Percentiles rank a stretch among this genome's conserved stretches.
Evolutionary conservation across 345 rosid genomes (phyloP).

Genomic region (Heritiera fomes): DNA sequence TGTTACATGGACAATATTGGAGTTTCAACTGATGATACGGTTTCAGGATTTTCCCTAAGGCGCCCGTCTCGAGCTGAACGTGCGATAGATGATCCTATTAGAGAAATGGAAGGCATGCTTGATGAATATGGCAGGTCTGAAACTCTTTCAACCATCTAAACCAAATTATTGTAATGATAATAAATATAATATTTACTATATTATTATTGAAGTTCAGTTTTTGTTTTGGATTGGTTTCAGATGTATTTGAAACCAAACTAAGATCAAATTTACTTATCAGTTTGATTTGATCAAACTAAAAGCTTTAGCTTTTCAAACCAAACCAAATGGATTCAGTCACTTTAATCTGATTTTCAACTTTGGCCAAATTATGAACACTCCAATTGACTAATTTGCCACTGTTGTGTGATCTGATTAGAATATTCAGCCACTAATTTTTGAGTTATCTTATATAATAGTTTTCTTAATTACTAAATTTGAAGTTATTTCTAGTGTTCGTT

Average conservation of each 20-base stretch:
- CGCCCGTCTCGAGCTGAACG: slow-evolving; percentile 95
- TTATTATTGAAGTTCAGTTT: background rate
- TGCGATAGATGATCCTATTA: slow-evolving; percentile 86
- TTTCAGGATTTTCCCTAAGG: slow-evolving; percentile 60
- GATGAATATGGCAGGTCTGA: slow-evolving; percentile 98
- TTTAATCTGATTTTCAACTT: background rate
- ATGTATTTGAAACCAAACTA: background rate
- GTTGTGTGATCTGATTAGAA: slow-evolving; percentile 2
- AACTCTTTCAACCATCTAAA: background rate
- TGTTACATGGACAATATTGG: slow-evolving; percentile 82
- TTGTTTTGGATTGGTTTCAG: background rate
- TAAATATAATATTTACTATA: background rate
- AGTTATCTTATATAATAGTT: slow-evolving; percentile 14
- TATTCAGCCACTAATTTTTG: background rate
- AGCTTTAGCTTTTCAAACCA: background rate
- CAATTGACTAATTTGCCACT: background rate
- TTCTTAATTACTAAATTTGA: slow-evolving; percentile 9
- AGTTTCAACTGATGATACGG: slow-evolving; percentile 64
- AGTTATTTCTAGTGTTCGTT: background rate
- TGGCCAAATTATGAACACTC: background rate
- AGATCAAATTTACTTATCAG: background rate
- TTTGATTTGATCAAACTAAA: slow-evolving; percentile 5
- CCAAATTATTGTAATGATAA: background rate
- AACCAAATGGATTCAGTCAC: background rate
- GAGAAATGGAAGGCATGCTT: slow-evolving; percentile 98